A percentile compares a stretch with the other conserved stretches of the same genome.
These are phyloP conservation scores for Lenwebbia sp. DNA, from an alignment of 345 rosid species.

Conservation along the genomic window DNA sequence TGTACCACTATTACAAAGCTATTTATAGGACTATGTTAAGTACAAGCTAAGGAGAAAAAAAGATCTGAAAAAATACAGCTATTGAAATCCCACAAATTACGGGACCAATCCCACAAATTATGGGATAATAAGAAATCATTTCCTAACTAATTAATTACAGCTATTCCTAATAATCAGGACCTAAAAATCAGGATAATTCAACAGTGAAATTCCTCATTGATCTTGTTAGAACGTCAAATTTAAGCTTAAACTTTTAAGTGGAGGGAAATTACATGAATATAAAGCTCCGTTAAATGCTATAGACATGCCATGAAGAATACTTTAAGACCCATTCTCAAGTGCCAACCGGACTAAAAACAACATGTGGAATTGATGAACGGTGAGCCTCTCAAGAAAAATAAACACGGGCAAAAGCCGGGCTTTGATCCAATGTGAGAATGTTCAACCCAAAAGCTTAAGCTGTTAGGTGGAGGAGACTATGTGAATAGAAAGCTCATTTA, in stretches of 20 bases:
- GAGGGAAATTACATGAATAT: neutral
- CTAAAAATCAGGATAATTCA: too few species aligned
- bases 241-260: neutral
- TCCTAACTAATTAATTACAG: accelerated
- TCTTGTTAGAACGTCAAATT: neutral
- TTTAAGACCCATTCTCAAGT: neutral
- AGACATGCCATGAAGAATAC: neutral
- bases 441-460: neutral
- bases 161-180: too few species aligned
- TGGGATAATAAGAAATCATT: too few species aligned
- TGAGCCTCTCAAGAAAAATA: neutral
- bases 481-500: neutral
- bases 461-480: neutral
- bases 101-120: too few species aligned
- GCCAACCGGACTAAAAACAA: neutral
- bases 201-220: neutral
- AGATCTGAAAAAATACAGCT: too few species aligned
- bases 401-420: neutral
- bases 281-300: neutral
- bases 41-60: too few species aligned
- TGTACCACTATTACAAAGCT: too few species aligned
- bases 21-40: too few species aligned
- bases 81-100: accelerated
- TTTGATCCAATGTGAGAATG: neutral
- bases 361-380: neutral